Base-by-base conservation (phyloP, 1,284 basidiomycete species). In the Cystobasidium sp. region DNA sequence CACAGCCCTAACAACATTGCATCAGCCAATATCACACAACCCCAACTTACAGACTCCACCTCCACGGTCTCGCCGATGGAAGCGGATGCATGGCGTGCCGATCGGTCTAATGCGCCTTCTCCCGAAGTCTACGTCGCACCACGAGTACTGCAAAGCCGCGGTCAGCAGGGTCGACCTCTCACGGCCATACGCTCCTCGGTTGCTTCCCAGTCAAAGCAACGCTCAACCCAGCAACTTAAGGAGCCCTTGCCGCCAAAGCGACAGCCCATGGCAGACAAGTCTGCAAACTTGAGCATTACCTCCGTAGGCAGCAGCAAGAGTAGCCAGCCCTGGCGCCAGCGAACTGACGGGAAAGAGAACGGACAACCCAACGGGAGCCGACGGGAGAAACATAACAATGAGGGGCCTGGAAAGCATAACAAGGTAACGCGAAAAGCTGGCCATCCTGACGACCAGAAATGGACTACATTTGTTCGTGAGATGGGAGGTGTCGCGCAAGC, bases 81-180 rank as follows among this genome's bases (percentile, higher is more conserved):
- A 24, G 64, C 43, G 37, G 39, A 66, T 9, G 47, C 31, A 20
- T 31, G 64, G 14, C 64, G 64, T 7, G 10, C 44, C n/a, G n/a
- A 66, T n/a, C 39, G 64, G 22, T 66, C 64, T 3, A 43, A 43
- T 10, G 64, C 64, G 18, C 64, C 64, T 6, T 66, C 64, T 41
- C 64, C 64, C 18, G 64, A 66, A 53, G 37, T 18, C n/a, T 49
- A 46, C 31, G 31, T 31, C 31, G 31, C 31, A 31, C 31, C 31
- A 31, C 31, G 31, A 31, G 31, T 31, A 5, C 31, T 31, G 31
- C 31, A 31, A 31, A 31, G 31, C 31, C 31, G 31, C 31, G 31
- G 31, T 31, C 31, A 31, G 31, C 31, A 31, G 31, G 31, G 31
- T 31, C 31, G 5, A 31, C 31, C 31, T 31, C 31, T 31, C 31